phyloP scores from a whole-genome alignment of 2,329 filamentous ascomycete genomes.

The Phaeoacremonium minimum region DNA sequence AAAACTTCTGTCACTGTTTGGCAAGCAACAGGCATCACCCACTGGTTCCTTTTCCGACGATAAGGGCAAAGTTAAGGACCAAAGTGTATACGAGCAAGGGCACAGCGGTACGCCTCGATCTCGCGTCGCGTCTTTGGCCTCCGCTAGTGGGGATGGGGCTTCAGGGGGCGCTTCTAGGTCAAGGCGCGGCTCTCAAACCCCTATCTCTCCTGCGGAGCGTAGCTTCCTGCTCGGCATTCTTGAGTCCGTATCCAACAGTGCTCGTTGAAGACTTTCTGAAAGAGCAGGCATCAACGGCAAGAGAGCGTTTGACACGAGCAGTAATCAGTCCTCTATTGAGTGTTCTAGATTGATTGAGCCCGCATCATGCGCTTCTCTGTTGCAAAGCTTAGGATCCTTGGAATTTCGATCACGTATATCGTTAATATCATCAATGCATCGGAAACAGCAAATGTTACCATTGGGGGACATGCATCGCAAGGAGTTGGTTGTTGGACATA shows the following conservation, averaged over 20 bases:
- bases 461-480: too few species aligned
- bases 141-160: conserved; percentile 27
- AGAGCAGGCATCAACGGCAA: too few species aligned
- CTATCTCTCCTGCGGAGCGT: conserved; percentile 67
- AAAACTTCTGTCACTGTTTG: conserved; percentile 58
- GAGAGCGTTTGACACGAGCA: too few species aligned
- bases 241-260: conserved; percentile 44
- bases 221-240: conserved; percentile 74
- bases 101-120: conserved; percentile 20
- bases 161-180: conserved; percentile 20
- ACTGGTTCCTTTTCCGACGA: background rate
- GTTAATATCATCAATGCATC: too few species aligned
- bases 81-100: conserved; percentile 11
- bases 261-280: conserved; percentile 26
- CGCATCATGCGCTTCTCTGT: too few species aligned
- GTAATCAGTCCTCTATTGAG: too few species aligned
- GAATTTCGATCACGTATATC: too few species aligned
- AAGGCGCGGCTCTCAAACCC: conserved; percentile 44
- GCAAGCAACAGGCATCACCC: conserved; percentile 30
- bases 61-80: background rate
- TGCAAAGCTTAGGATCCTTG: too few species aligned
- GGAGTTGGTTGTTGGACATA: too few species aligned
- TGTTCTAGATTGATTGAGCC: too few species aligned
- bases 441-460: too few species aligned
- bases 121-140: conserved; percentile 38